Percentiles rank a stretch among this genome's conserved stretches.
Conservation (phyloP, 257 asterid genomes). For the Nicotiana sylvestris region DNA sequence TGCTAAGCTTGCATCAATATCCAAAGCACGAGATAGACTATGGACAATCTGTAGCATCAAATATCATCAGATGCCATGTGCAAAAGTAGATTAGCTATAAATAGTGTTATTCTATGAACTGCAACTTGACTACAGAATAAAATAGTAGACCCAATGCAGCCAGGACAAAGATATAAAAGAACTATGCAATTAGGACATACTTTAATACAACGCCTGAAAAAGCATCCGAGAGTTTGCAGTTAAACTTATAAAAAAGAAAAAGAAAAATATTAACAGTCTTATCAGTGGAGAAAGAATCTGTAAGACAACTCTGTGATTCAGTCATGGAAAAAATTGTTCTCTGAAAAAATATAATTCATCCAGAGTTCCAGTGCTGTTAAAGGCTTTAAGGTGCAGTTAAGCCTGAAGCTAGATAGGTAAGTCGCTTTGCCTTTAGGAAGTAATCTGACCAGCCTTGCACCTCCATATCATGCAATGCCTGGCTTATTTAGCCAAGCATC, state of each 20-base stretch:
- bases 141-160: not conserved
- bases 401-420: not conserved
- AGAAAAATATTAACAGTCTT: not conserved
- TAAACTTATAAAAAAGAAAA: not conserved
- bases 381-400: not conserved
- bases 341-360: not conserved
- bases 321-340: not conserved
- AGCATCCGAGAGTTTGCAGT: not conserved
- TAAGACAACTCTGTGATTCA: not conserved
- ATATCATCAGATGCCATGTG: not conserved
- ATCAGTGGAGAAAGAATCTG: not conserved
- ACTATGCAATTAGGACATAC: not conserved
- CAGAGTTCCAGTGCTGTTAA: not conserved
- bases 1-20: constrained; percentile 77
- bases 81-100: not conserved
- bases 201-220: not conserved
- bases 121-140: not conserved
- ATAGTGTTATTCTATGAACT: not conserved
- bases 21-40: constrained; percentile 71
- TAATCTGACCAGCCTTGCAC: not conserved
- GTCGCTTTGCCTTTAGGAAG: not conserved
- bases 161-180: not conserved
- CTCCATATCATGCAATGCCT: not conserved
- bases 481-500: not conserved
- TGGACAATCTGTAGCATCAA: constrained; percentile 55